phyloP scores from a whole-genome alignment of 345 rosid species.

The Hibiscus tridactylites region DNA sequence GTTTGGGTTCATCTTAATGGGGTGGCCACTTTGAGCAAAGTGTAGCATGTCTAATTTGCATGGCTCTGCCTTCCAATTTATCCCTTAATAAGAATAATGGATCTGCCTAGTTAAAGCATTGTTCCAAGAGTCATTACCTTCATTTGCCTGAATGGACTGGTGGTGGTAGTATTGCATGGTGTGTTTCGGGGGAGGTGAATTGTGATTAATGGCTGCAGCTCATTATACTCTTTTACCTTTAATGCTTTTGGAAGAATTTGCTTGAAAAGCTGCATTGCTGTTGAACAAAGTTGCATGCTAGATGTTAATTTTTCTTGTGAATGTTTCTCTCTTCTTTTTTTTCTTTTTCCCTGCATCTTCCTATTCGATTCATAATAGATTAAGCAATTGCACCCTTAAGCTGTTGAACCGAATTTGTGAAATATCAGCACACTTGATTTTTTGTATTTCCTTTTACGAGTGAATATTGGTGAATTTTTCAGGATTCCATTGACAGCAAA shows the following conservation, averaged over 20 bases:
- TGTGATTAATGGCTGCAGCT: not conserved
- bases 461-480: conserved; percentile 22
- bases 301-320: not conserved
- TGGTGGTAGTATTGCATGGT: not conserved
- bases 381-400: not conserved
- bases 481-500: conserved; percentile 69
- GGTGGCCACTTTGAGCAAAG: not conserved
- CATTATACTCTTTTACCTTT: not conserved
- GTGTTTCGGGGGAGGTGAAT: not conserved
- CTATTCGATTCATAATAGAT: not conserved
- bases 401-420: not conserved
- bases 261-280: not conserved
- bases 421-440: not conserved
- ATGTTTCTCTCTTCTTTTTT: no score
- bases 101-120: not conserved
- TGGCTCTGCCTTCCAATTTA: not conserved
- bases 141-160: not conserved
- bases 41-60: not conserved
- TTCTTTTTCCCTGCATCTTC: not conserved
- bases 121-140: not conserved
- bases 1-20: not conserved
- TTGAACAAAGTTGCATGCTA: not conserved
- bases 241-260: not conserved
- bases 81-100: not conserved
- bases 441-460: not conserved